Conservation (phyloP, 352 stramenopile genomes). For the Globisporangium cederbergense region DNA sequence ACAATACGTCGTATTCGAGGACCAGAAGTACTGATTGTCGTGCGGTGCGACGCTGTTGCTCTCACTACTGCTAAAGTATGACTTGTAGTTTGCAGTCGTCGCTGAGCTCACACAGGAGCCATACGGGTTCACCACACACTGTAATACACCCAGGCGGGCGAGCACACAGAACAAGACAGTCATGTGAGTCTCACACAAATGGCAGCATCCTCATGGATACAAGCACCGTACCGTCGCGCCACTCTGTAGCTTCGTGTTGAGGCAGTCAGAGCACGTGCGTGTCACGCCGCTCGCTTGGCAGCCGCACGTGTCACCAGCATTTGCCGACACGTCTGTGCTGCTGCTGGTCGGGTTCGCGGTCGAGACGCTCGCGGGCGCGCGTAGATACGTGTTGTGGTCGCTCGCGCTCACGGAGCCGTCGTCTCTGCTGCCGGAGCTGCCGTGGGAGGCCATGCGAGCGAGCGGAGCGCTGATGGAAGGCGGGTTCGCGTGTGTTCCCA, state of each 20-base stretch:
- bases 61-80: constrained; percentile 25
- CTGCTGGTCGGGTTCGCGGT: neutral
- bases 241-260: neutral
- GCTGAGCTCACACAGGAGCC: constrained; percentile 25
- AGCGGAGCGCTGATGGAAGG: too few relatives aligned
- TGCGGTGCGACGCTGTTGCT: constrained; percentile 30
- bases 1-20: constrained; percentile 31
- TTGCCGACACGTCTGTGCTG: neutral
- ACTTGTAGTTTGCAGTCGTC: neutral
- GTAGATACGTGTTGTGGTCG: neutral
- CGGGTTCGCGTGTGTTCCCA: too few relatives aligned
- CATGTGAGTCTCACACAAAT: too few relatives aligned
- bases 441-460: neutral
- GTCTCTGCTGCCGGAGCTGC: neutral
- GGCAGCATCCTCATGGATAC: too few relatives aligned
- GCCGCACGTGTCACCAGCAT: neutral
- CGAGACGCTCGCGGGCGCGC: neutral
- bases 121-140: constrained; percentile 30
- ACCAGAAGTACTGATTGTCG: constrained; percentile 30
- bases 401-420: neutral
- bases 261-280: constrained; percentile 6
- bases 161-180: too few relatives aligned
- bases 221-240: constrained; percentile 24
- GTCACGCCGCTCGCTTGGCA: neutral
- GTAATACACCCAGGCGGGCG: neutral